These are phyloP conservation scores for Viola pubescens DNA, from an alignment of 441 rosid species.

Conservation along the genomic window DNA sequence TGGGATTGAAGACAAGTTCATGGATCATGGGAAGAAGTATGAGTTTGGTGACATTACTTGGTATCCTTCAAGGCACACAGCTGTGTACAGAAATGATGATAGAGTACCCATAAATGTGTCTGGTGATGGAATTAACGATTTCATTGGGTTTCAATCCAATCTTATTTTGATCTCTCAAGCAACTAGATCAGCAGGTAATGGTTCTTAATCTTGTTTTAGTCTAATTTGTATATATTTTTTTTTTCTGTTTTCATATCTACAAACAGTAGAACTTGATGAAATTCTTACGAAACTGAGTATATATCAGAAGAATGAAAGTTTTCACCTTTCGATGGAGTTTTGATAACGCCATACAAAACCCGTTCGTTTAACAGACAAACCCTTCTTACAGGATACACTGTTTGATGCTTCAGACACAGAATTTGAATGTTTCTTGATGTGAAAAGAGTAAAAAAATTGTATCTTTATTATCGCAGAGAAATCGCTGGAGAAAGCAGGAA, in stretches of 20 bases:
- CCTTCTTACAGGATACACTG: too few species aligned
- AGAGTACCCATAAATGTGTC: conserved; percentile 38
- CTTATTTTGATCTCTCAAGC: conserved; percentile 45
- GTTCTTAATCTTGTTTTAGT: not conserved
- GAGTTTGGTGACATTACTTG: conserved; percentile 82
- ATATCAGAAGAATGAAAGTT: too few species aligned
- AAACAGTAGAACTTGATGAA: too few species aligned
- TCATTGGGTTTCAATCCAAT: conserved; percentile 68
- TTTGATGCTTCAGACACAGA: too few species aligned
- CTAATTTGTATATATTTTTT: not conserved
- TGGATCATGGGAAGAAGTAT: conserved; percentile 48
- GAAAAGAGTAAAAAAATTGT: too few species aligned
- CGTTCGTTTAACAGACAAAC: too few species aligned
- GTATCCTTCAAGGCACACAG: conserved; percentile 68
- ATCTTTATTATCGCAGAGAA: conserved; percentile 27
- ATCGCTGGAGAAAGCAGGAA: conserved; percentile 37
- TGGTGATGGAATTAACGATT: conserved; percentile 63
- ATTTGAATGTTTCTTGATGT: too few species aligned
- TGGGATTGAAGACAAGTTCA: conserved; percentile 37
- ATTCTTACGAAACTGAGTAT: too few species aligned
- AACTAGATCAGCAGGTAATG: conserved; percentile 48
- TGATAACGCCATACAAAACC: too few species aligned
- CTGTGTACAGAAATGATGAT: conserved; percentile 64
- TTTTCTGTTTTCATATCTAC: too few species aligned
- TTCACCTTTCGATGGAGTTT: too few species aligned